Conservation (phyloP, 2,329 filamentous ascomycete genomes). For the Coniochaeta pulveracea region DNA sequence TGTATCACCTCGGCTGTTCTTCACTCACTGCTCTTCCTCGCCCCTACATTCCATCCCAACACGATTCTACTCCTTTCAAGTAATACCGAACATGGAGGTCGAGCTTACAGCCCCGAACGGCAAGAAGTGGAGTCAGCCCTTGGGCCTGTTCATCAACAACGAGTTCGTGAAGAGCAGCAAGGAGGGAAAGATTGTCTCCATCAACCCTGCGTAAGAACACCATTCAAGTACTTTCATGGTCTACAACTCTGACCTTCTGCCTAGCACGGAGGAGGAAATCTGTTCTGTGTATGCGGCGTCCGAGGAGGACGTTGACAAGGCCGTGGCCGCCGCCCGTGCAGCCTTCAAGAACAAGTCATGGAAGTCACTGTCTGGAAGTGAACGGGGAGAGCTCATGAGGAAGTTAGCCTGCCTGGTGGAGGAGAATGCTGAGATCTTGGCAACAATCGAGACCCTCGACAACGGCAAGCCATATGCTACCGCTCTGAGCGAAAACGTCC, state of each 20-base stretch:
- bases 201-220: constrained; percentile 54
- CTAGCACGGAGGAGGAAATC: constrained; percentile 52
- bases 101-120: constrained; percentile 69
- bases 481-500: constrained; percentile 52
- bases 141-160: constrained; percentile 76
- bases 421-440: constrained; percentile 40
- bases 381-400: constrained; percentile 56
- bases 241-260: background rate
- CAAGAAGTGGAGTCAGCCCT: constrained; percentile 57
- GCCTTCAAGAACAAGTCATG: constrained; percentile 59
- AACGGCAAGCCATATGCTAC: constrained; percentile 68
- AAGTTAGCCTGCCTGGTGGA: constrained; percentile 61
- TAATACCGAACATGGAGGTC: constrained; percentile 25
- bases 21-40: too few species aligned
- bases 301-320: constrained; percentile 54
- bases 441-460: constrained; percentile 60
- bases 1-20: too few species aligned
- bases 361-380: constrained; percentile 55
- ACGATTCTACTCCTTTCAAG: too few species aligned
- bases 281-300: constrained; percentile 59
- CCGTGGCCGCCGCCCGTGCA: constrained; percentile 56
- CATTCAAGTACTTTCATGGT: too few species aligned
- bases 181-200: constrained; percentile 50
- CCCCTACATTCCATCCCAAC: too few species aligned
- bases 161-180: constrained; percentile 61